Percentiles rank a stretch among this genome's conserved stretches.
Evolutionary conservation across 495 filamentous ascomycete genomes (phyloP).

Genomic region (Pseudevernia furfuracea): DNA sequence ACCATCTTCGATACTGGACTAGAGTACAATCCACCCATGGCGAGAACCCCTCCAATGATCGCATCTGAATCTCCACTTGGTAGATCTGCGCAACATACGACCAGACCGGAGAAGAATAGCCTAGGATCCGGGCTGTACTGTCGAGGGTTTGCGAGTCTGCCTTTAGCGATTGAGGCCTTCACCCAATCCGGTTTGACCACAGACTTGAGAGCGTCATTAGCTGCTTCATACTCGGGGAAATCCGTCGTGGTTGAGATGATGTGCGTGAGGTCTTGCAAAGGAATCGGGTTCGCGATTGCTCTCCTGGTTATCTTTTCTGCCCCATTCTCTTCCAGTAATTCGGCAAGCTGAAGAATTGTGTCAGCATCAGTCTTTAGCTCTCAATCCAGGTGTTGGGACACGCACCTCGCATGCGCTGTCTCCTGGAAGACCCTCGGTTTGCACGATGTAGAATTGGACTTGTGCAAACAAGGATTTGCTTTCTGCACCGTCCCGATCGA

Average conservation of each 20-base stretch:
- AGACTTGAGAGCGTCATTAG: constrained; percentile 65
- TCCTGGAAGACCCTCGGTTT: constrained; percentile 37
- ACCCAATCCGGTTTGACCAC: constrained; percentile 83
- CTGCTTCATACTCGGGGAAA: constrained; percentile 71
- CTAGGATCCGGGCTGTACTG: constrained; percentile 85
- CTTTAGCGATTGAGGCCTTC: constrained; percentile 54
- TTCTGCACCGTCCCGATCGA: constrained; percentile 6
- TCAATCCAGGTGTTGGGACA: not conserved
- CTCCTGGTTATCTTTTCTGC: constrained; percentile 28
- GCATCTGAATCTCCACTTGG: constrained; percentile 86
- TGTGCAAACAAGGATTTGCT: constrained; percentile 26
- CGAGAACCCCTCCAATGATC: constrained; percentile 81
- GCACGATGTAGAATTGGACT: constrained; percentile 31
- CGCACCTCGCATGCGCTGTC: constrained; percentile 40
- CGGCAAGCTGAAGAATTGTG: constrained; percentile 8
- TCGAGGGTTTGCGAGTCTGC: constrained; percentile 65
- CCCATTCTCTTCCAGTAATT: constrained; percentile 42
- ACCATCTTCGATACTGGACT: constrained; percentile 58
- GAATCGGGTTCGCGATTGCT: constrained; percentile 34
- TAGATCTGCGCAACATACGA: constrained; percentile 69
- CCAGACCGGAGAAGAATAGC: constrained; percentile 78
- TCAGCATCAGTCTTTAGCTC: not conserved
- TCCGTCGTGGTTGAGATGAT: constrained; percentile 79
- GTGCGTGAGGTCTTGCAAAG: constrained; percentile 61
- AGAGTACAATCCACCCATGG: constrained; percentile 78